Conservation (phyloP, 2,329 filamentous ascomycete species). For the Trichoderma lentiforme region DNA sequence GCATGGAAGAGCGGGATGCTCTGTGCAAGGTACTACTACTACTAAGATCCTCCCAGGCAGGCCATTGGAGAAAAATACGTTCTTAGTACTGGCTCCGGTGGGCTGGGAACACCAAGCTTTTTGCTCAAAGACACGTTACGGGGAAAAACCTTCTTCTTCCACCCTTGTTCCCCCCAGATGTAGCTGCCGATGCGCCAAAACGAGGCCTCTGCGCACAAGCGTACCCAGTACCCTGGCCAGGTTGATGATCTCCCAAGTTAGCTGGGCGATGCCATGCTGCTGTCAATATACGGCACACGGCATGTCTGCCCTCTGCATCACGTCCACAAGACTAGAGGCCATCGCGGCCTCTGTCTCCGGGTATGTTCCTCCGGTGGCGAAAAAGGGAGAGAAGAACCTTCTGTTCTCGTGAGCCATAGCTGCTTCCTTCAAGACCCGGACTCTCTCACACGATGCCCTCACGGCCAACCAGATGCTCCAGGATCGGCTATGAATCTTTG, state of each 20-base stretch:
- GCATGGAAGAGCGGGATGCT: conserved; percentile 5
- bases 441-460: not conserved
- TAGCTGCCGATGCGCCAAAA: conserved; percentile 8
- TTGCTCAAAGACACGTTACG: not conserved
- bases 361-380: not conserved
- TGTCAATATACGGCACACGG: not conserved
- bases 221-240: not conserved
- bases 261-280: not conserved
- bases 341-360: not conserved
- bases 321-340: not conserved
- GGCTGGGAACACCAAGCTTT: not conserved
- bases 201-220: not conserved
- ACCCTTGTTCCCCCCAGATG: not conserved
- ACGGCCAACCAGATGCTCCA: not conserved
- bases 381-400: not conserved
- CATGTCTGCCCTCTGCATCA: not conserved
- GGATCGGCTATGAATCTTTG: not conserved
- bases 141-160: not conserved
- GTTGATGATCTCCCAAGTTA: conserved; percentile 2
- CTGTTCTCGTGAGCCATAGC: not conserved
- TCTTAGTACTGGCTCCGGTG: not conserved
- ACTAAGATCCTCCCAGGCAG: not conserved
- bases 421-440: not conserved
- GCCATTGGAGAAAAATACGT: not conserved
- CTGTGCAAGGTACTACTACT: not conserved